Conservation (phyloP, 495 filamentous ascomycete species). For the Letharia lupina region DNA sequence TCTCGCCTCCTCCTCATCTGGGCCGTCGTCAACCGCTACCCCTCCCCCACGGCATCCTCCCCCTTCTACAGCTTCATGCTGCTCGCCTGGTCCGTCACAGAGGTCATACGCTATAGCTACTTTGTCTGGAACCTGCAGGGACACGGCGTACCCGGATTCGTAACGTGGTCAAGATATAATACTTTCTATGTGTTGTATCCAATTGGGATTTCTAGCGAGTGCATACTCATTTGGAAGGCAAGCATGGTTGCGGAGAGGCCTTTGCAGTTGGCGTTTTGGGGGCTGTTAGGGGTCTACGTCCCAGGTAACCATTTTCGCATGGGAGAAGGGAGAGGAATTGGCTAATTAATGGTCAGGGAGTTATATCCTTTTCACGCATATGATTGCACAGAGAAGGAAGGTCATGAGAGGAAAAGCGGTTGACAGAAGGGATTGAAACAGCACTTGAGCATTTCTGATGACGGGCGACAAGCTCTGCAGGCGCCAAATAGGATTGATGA, state of each 20-base stretch:
- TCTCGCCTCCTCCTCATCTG: slow-evolving; percentile 77
- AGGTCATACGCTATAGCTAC: slow-evolving; percentile 82
- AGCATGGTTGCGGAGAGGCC: slow-evolving; percentile 48
- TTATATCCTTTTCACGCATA: slow-evolving; percentile 84
- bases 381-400: slow-evolving; percentile 83
- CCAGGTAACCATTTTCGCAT: slow-evolving; percentile 52
- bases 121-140: slow-evolving; percentile 66
- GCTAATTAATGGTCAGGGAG: slow-evolving; percentile 48
- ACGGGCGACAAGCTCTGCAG: neutral
- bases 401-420: slow-evolving; percentile 49
- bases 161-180: slow-evolving; percentile 88
- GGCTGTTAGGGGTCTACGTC: slow-evolving; percentile 64
- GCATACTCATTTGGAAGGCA: slow-evolving; percentile 60
- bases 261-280: slow-evolving; percentile 49
- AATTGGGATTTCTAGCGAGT: slow-evolving; percentile 80
- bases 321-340: slow-evolving; percentile 5
- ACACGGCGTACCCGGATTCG: slow-evolving; percentile 46
- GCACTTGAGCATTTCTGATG: neutral
- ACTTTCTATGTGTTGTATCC: slow-evolving; percentile 90
- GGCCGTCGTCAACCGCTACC: slow-evolving; percentile 63
- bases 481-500: neutral
- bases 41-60: slow-evolving; percentile 28
- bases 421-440: slow-evolving; percentile 16
- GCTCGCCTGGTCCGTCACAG: slow-evolving; percentile 73
- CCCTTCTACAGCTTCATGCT: slow-evolving; percentile 63